Conservation (phyloP, 192 early-diverging fungal species). For the Podila epigama region DNA sequence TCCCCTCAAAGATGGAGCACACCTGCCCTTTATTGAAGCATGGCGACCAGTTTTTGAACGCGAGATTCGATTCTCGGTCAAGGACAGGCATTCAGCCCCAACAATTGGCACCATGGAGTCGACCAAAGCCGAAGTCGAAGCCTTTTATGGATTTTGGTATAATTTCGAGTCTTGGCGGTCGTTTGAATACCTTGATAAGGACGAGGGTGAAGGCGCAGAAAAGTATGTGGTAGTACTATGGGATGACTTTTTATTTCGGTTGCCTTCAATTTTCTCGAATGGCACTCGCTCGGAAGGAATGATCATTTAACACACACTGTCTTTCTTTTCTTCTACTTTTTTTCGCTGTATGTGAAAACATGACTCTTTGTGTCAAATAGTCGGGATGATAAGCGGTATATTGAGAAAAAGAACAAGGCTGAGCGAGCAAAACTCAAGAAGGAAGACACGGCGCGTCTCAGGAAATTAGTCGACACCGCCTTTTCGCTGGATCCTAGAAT, state of each 20-base stretch:
- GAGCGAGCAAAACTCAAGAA: conserved; percentile 78
- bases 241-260: neutral
- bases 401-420: conserved; percentile 80
- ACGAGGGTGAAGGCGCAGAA: conserved; percentile 74
- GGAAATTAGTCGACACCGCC: conserved; percentile 59
- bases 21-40: conserved; percentile 46
- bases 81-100: conserved; percentile 57
- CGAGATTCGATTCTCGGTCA: conserved; percentile 57
- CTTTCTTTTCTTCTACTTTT: neutral
- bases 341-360: too few relatives aligned
- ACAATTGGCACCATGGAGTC: conserved; percentile 64
- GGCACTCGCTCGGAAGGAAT: too few relatives aligned
- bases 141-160: conserved; percentile 80
- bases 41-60: conserved; percentile 71
- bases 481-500: conserved; percentile 80
- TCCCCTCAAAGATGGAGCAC: conserved; percentile 36
- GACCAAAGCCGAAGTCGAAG: conserved; percentile 71
- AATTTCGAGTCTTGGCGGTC: conserved; percentile 84
- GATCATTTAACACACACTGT: neutral
- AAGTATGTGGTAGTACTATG: conserved; percentile 53
- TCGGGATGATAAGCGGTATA: conserved; percentile 80
- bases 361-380: too few relatives aligned
- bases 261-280: too few relatives aligned
- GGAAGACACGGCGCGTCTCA: conserved; percentile 80
- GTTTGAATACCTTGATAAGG: conserved; percentile 85